Evolutionary conservation across 1,284 basidiomycete species (phyloP).

Genomic region (Ceratobasidium sp.): DNA sequence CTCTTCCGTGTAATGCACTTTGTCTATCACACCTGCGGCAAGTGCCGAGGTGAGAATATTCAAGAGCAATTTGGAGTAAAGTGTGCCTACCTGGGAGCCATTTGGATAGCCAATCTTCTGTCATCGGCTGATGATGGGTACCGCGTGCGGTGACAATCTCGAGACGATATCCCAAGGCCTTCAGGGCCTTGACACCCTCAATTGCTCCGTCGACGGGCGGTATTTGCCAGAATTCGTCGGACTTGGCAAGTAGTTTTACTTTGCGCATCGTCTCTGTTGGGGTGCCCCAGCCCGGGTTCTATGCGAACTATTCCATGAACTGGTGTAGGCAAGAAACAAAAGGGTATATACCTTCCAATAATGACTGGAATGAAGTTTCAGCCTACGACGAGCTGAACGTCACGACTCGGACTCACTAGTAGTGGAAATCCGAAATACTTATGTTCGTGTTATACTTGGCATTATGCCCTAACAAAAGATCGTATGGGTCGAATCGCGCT

Average conservation of each 20-base stretch:
- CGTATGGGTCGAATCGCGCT: neutral
- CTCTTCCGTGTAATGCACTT: conserved; percentile 80
- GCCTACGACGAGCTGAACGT: conserved; percentile 43
- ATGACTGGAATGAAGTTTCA: conserved; percentile 59
- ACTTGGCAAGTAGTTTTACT: conserved; percentile 70
- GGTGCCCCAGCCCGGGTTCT: conserved; percentile 81
- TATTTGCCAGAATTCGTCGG: conserved; percentile 66
- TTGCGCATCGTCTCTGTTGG: conserved; percentile 70
- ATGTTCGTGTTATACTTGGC: conserved; percentile 68
- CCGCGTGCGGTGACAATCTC: conserved; percentile 82
- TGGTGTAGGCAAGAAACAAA: conserved; percentile 23
- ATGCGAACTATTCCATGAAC: conserved; percentile 12
- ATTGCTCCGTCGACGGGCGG: conserved; percentile 73
- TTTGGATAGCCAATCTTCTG: conserved; percentile 74
- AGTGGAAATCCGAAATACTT: conserved; percentile 71
- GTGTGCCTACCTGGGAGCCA: conserved; percentile 69
- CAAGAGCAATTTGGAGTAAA: conserved; percentile 7
- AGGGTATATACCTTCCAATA: conserved; percentile 70
- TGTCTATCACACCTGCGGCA: conserved; percentile 68
- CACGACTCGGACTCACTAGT: conserved; percentile 59
- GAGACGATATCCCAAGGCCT: conserved; percentile 72
- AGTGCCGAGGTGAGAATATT: conserved; percentile 3
- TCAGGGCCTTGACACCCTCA: conserved; percentile 69
- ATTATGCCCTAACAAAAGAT: conserved; percentile 69
- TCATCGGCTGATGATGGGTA: conserved; percentile 68